A percentile compares a stretch with the other conserved stretches of the same genome.
Evolutionary conservation across 306 rosid species (phyloP).

Genomic region (Arachis hypogaea): DNA sequence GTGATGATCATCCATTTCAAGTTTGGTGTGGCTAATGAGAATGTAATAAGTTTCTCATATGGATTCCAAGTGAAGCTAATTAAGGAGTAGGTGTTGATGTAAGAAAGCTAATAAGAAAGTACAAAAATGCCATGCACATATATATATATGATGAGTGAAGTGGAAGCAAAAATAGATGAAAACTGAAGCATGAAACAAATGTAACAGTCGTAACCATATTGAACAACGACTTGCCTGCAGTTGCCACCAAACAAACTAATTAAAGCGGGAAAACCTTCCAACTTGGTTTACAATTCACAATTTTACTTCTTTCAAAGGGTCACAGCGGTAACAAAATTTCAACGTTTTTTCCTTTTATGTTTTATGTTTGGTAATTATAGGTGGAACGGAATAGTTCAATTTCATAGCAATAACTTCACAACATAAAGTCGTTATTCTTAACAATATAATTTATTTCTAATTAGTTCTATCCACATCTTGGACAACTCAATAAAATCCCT

Average conservation of each 20-base stretch:
- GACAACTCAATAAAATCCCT: background rate
- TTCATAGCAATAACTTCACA: background rate
- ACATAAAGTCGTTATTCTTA: background rate
- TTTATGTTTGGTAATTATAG: background rate
- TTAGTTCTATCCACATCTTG: background rate
- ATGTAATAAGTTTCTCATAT: slow-evolving; percentile 36
- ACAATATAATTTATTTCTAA: no score
- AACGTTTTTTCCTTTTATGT: background rate
- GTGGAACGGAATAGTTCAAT: background rate
- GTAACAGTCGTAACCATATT: slow-evolving; percentile 38
- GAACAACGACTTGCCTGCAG: slow-evolving; percentile 38
- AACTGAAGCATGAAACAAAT: slow-evolving; percentile 41
- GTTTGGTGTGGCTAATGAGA: slow-evolving; percentile 50
- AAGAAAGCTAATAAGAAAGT: background rate
- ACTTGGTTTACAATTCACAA: slow-evolving; percentile 27
- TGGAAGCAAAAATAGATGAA: slow-evolving; percentile 52
- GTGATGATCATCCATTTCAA: slow-evolving; percentile 12
- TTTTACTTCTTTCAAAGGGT: slow-evolving; percentile 5
- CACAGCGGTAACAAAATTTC: background rate
- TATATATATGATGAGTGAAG: slow-evolving; percentile 46
- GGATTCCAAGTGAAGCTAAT: slow-evolving; percentile 59
- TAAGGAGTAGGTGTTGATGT: slow-evolving; percentile 50
- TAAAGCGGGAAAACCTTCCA: no score
- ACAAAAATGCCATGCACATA: no score
- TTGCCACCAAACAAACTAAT: no score